Evolutionary conservation across 2,329 filamentous ascomycete genomes (phyloP), one percentile per base, ranked within the genome.

Genomic region (Colletotrichum falcatum): DNA sequence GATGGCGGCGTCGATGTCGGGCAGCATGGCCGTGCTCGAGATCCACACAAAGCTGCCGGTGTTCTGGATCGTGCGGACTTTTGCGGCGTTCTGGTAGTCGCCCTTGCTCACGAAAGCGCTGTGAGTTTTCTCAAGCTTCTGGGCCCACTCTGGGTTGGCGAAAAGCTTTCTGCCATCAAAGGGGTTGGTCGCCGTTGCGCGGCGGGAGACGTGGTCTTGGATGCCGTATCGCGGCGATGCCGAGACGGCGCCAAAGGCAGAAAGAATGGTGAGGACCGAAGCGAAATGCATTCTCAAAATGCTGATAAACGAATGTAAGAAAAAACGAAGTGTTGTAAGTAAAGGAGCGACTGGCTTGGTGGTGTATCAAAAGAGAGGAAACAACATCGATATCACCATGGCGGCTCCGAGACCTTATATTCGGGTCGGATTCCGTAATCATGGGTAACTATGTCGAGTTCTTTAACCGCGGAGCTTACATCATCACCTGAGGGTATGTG

Each of bases 161-260:
- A 85, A 87, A 33, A 88, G 78, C 8, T 79, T 82, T 73, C 83
- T 84, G 69, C 83, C 83, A 1, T 78, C 68, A 75, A 89, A 88
- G 0, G 87, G 82, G 65, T 84, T 83, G 61, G 75, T 7, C 3
- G 53, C 23, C 23, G 49, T 12, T n/a, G 53, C 37, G 23, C 68
- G 51, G n/a, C 55, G 56, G 58, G 59, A 49, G 51, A 66, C 64
- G 20, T 72, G 71, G 28, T 58, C 54, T 23, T 42, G 39, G 8
- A 28, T 23, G 44, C 61, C 63, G 37, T 65, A 51, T n/a, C 63
- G 62, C 37, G 72, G 72, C 20, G 55, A 63, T 12, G 73, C 73
- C 16, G 72, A 68, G 18, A 73, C 73, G 28, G 65, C 53, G 51
- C 65, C 61, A 16, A 65, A 12, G 16, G 72, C 48, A 6, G 69